Evolutionary conservation across 2,329 filamentous ascomycete genomes (phyloP).

Genomic region (Aspergillus sojae): DNA sequence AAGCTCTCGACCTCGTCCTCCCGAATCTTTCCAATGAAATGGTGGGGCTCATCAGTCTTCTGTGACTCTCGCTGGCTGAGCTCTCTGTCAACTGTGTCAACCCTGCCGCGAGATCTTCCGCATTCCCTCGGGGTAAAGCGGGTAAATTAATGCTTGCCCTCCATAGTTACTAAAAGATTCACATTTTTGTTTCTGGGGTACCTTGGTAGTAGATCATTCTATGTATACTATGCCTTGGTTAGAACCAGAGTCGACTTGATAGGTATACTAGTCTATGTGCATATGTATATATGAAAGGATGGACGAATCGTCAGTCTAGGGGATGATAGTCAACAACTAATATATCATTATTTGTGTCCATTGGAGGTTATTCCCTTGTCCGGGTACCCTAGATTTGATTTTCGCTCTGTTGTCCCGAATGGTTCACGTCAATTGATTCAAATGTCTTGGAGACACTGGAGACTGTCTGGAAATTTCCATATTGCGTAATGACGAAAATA

Average conservation of each 20-base stretch:
- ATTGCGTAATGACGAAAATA: constrained; percentile 29
- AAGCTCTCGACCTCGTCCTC: constrained; percentile 30
- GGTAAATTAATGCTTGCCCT: constrained; percentile 8
- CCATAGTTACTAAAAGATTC: background rate
- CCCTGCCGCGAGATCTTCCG: constrained; percentile 41
- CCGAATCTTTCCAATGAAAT: constrained; percentile 43
- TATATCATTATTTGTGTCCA: background rate
- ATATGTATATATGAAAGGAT: too few relatives aligned
- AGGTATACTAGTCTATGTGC: too few relatives aligned
- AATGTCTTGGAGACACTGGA: background rate
- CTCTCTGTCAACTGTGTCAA: constrained; percentile 21
- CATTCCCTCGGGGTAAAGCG: constrained; percentile 37
- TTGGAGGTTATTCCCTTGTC: background rate
- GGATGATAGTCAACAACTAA: background rate
- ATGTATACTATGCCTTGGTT: background rate
- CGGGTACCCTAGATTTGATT: background rate
- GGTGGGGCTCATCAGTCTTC: constrained; percentile 37
- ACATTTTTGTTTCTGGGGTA: background rate
- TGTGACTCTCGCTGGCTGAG: constrained; percentile 32
- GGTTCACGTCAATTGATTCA: background rate
- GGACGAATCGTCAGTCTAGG: background rate
- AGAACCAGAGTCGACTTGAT: background rate
- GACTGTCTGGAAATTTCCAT: constrained; percentile 18
- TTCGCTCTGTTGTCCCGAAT: background rate
- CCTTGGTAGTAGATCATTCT: background rate